phyloP scores from a whole-genome alignment of 1,139 yeast genomes.

The Lodderomyces elongisporus region DNA sequence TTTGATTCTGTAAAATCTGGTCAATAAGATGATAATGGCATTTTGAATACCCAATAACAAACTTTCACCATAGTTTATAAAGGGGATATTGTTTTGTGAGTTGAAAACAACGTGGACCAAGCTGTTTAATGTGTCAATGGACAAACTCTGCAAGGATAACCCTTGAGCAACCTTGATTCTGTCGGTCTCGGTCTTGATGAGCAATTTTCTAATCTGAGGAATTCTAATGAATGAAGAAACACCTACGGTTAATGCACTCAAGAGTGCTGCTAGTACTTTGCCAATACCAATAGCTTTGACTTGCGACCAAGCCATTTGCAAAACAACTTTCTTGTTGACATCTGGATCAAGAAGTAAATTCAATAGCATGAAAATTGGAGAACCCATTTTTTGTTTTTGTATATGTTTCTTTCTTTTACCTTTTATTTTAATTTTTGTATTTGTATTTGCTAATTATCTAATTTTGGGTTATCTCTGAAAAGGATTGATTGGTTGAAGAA shows the following conservation, averaged over 20 bases:
- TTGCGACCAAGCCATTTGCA: slow-evolving; percentile 37
- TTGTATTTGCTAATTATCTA: too few relatives aligned
- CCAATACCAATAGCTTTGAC: slow-evolving; percentile 34
- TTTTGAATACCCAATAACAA: slow-evolving; percentile 39
- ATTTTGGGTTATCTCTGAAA: too few relatives aligned
- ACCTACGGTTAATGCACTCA: slow-evolving; percentile 36
- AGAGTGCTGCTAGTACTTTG: slow-evolving; percentile 29
- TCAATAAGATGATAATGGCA: slow-evolving; percentile 31
- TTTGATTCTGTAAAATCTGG: slow-evolving; percentile 31
- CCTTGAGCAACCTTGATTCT: slow-evolving; percentile 35
- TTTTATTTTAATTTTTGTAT: too few relatives aligned
- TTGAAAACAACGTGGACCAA: slow-evolving; percentile 41
- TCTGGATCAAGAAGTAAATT: slow-evolving; percentile 37
- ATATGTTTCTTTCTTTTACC: too few relatives aligned
- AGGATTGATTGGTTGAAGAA: too few relatives aligned
- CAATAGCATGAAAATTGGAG: slow-evolving; percentile 24
- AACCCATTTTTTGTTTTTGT: slow-evolving; percentile 21
- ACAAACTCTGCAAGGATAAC: slow-evolving; percentile 32
- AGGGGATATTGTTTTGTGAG: slow-evolving; percentile 30
- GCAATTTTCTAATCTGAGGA: slow-evolving; percentile 40
- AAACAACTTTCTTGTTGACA: slow-evolving; percentile 35
- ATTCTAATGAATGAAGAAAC: slow-evolving; percentile 38
- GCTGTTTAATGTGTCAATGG: slow-evolving; percentile 36
- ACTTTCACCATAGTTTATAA: slow-evolving; percentile 42
- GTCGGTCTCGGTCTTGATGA: slow-evolving; percentile 20